A percentile compares a stretch with the other conserved stretches of the same genome.
Evolutionary conservation across 768 basidiomycete genomes (phyloP).

Genomic region (Serendipita sp.): DNA sequence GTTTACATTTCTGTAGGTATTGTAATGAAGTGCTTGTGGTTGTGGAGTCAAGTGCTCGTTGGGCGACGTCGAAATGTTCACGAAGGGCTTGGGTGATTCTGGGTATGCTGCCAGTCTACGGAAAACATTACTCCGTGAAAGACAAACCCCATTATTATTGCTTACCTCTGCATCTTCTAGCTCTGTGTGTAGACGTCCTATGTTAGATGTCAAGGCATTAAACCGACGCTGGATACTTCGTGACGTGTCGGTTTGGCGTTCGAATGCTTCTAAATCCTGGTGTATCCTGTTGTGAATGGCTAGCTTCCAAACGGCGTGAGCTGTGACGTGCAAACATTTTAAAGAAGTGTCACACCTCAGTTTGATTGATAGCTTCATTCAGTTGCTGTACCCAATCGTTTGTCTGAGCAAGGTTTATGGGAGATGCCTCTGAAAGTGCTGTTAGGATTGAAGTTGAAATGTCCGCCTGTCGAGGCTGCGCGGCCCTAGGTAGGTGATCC

Average conservation of each 20-base stretch:
- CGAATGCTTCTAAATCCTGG: conserved; percentile 43
- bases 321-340: background rate
- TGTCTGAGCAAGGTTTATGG: conserved; percentile 39
- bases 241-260: conserved; percentile 44
- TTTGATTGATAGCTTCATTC: conserved; percentile 49
- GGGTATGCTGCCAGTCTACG: conserved; percentile 56
- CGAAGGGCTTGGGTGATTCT: conserved; percentile 36
- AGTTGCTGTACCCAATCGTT: conserved; percentile 58
- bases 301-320: conserved; percentile 25
- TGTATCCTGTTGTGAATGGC: conserved; percentile 61
- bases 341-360: conserved; percentile 38
- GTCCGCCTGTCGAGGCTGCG: conserved; percentile 27
- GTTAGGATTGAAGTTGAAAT: conserved; percentile 55
- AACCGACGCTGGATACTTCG: conserved; percentile 47
- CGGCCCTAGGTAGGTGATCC: conserved; percentile 51
- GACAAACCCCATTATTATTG: background rate
- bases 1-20: conserved; percentile 38
- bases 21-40: conserved; percentile 34
- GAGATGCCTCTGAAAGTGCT: conserved; percentile 47
- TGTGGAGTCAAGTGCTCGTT: conserved; percentile 41
- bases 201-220: conserved; percentile 32
- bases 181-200: conserved; percentile 32
- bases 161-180: conserved; percentile 46
- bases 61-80: conserved; percentile 46
- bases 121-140: background rate